Base-by-base conservation (phyloP, 2,329 filamentous ascomycete genomes). In the Talaromyces sp. region DNA sequence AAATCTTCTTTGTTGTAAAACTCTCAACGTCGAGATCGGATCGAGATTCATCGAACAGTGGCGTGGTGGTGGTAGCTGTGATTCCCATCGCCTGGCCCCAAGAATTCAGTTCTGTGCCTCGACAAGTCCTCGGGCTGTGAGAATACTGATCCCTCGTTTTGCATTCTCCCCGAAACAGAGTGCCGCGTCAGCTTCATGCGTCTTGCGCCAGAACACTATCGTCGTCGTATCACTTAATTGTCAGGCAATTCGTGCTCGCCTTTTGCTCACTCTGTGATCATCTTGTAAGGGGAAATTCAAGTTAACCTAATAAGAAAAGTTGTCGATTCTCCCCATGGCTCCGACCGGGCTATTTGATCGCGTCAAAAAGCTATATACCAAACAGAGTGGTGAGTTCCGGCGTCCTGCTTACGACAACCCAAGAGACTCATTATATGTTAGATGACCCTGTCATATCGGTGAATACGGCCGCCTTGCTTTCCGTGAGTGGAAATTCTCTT, bases 381-480 rank as follows among this genome's bases (percentile, higher is more conserved):
- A 70, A 64, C 64, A 68, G 35, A 61, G 68, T 32, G 67, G 74
- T 75, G 65, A 38, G 55, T 55, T 54, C 54, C 29, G 17, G 31
- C 38, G 53, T 41, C 17, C 17, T 26, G 26, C 27, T 29, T 17
- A 29, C 24, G 27, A 52, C 26, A 12, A 4, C n/a, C 8, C 19
- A 24, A n/a, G 26, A 52, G 12, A 14, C 48, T 52, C 48, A 52
- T 11, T 8, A 26, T 29, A n/a, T 9, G 1, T 27, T 52, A 60
- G 59, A 59, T 24, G 56, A 53, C 41, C 61, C 61, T 10, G 38
- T 58, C 2, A 29, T 62, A 24, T 59, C 61, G 26, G 50, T 54
- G 24, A 54, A 54, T 8, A 70, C 71, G 26, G 73, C 76, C 57
- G 69, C 71, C 58, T 57, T 74, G 38, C 67, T 77, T 48, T 78